These are phyloP conservation scores for Morella rubra DNA, from an alignment of 306 rosid genomes.

Conservation along the genomic window DNA sequence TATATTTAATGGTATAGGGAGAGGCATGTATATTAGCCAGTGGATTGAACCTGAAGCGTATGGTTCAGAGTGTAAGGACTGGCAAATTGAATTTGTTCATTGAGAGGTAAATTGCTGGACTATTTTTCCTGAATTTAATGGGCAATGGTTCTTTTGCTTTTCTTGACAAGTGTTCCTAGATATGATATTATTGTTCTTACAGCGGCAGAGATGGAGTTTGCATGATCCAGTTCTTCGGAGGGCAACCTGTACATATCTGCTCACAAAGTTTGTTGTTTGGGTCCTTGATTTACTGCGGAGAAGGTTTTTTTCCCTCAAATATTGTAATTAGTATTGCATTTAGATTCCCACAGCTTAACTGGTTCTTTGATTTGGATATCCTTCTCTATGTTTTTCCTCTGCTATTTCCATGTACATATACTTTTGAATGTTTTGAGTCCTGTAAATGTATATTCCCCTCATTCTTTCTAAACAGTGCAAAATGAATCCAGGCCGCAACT, in stretches of 20 bases:
- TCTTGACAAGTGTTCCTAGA: neutral
- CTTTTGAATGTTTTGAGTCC: slow-evolving; percentile 1
- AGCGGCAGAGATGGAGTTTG: slow-evolving; percentile 31
- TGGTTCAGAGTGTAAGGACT: slow-evolving; percentile 15
- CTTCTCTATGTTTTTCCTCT: slow-evolving; percentile 24
- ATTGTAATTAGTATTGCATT: slow-evolving; percentile 18
- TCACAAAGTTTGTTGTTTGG: slow-evolving; percentile 22
- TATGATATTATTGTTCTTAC: slow-evolving; percentile 14
- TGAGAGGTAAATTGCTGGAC: slow-evolving; percentile 2
- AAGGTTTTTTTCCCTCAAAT: slow-evolving; percentile 2
- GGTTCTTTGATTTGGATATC: slow-evolving; percentile 20
- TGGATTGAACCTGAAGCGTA: slow-evolving; percentile 22
- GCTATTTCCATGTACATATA: neutral
- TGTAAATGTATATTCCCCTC: neutral
- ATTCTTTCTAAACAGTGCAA: neutral
- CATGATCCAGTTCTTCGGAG: slow-evolving; percentile 29
- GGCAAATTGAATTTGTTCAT: slow-evolving; percentile 19
- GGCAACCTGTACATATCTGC: slow-evolving; percentile 39
- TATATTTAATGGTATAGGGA: slow-evolving; percentile 23
- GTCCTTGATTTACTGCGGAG: slow-evolving; percentile 26
- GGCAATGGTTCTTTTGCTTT: neutral
- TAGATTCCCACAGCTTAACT: slow-evolving; percentile 8
- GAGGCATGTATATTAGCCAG: slow-evolving; percentile 21
- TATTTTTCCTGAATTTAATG: neutral
- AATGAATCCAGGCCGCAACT: neutral